A percentile compares a stretch with the other conserved stretches of the same genome.
phyloP scores from a whole-genome alignment of 192 early-diverging fungal species.

The Dissophora globulifera region DNA sequence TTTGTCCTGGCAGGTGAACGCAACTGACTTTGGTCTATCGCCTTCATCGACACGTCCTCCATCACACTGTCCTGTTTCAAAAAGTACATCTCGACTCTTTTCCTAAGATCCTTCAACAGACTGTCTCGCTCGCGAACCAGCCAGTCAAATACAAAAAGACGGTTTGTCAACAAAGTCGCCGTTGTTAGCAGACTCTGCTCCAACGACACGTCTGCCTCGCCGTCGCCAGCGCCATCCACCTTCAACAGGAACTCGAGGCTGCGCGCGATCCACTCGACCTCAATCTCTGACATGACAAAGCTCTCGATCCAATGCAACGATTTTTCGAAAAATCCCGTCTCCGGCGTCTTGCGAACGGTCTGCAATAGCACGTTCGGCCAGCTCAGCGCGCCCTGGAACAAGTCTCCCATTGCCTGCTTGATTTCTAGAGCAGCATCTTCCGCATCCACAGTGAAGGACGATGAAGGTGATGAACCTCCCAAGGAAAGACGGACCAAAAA shows the following conservation, averaged over 20 bases:
- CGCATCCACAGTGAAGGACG: background rate
- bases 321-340: slow-evolving; percentile 33
- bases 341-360: slow-evolving; percentile 17
- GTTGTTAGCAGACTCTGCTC: slow-evolving; percentile 38
- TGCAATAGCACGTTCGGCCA: slow-evolving; percentile 35
- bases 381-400: slow-evolving; percentile 25
- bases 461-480: background rate
- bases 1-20: background rate
- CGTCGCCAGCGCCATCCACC: slow-evolving; percentile 7
- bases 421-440: slow-evolving; percentile 18
- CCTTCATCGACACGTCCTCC: slow-evolving; percentile 29
- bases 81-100: slow-evolving; percentile 22
- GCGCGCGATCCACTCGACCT: slow-evolving; percentile 13
- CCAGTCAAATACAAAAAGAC: slow-evolving; percentile 39
- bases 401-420: slow-evolving; percentile 29
- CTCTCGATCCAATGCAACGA: slow-evolving; percentile 35
- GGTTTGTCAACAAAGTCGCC: slow-evolving; percentile 8
- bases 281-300: slow-evolving; percentile 10
- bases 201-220: background rate
- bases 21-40: background rate
- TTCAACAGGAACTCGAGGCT: slow-evolving; percentile 42
- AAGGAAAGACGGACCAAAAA: slow-evolving; percentile 35
- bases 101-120: slow-evolving; percentile 5
- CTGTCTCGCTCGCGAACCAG: slow-evolving; percentile 14
- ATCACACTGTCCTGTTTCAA: slow-evolving; percentile 25